These are phyloP conservation scores for Hygrophila difformis DNA, from an alignment of 257 asterid species.

Conservation along the genomic window DNA sequence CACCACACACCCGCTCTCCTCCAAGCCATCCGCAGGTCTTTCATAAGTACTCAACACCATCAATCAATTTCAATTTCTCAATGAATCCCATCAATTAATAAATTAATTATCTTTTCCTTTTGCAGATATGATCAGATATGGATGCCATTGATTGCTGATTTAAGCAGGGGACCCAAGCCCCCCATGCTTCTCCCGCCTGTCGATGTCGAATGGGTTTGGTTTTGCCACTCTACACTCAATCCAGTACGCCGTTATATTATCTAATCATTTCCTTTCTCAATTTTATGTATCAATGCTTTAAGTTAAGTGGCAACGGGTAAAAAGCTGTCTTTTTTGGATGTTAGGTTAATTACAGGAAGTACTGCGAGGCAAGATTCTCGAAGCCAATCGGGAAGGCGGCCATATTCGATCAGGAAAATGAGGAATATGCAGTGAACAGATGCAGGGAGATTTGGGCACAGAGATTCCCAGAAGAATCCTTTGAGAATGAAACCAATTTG, in stretches of 20 bases:
- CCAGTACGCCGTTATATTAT: constrained; percentile 44
- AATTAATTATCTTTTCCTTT: constrained; percentile 10
- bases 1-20: constrained; percentile 37
- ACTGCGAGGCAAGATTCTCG: constrained; percentile 73
- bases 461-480: constrained; percentile 59
- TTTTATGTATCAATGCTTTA: no score
- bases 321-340: constrained; percentile 1
- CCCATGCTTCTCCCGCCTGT: constrained; percentile 89
- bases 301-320: constrained; percentile 13
- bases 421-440: constrained; percentile 72
- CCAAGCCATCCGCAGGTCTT: constrained; percentile 77
- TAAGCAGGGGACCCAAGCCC: constrained; percentile 42
- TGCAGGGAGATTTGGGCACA: constrained; percentile 69
- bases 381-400: constrained; percentile 63
- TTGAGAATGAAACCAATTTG: constrained; percentile 41
- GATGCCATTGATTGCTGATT: constrained; percentile 88
- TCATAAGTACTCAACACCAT: no score
- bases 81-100: no score
- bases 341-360: constrained; percentile 60
- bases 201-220: constrained; percentile 98
- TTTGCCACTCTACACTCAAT: constrained; percentile 72
- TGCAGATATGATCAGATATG: constrained; percentile 76
- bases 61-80: no score
- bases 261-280: no score
- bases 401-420: constrained; percentile 72